Base-by-base conservation (phyloP, 2,329 filamentous ascomycete species). In the Neofusicoccum ribis region DNA sequence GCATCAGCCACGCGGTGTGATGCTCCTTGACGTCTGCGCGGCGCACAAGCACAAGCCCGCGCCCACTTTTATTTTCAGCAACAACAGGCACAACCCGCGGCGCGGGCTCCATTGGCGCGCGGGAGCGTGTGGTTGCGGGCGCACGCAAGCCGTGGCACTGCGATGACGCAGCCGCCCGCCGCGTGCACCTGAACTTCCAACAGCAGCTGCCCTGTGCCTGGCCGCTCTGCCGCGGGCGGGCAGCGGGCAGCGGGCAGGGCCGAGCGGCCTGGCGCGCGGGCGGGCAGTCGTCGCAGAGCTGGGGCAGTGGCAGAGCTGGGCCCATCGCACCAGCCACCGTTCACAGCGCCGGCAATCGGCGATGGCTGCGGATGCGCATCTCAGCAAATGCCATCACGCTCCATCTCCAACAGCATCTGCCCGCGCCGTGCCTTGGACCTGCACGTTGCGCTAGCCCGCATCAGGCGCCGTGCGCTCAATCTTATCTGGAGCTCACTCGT, bases 1-100 rank as follows among this genome's bases (percentile, higher is more conserved):
- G 27, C 27, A 31, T 31, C 27, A 31, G 27, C 27, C 27, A 31
- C 27, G 67, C 70, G 54, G 64, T 69, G 15, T 67, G 44, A 63
- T 54, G 47, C 49, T 20, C 31, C 14, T 60, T 60, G 56, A 60
- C 56, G 56, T 60, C 56, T 60, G 43, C 54, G 23, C 56, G 31
- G 43, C 43, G 56, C 56, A 60, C 56, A 60, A 60, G 56, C 56
- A 43, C n/a, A 14, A 47, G 54, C 27, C 23, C 31, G 56, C 56
- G 31, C 56, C 56, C 56, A 60, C 56, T 60, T 60, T 60, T 60
- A 47, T 60, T 60, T 60, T 47, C 56, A 60, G 56, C 39, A 43
- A n/a, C 56, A 47, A 60, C 56, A 36, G 39, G 31, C 54, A 20
- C 27, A 17, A 14, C 54, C 9, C 20, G 15, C 54, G 14, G 36